Evolutionary conservation across 2,329 filamentous ascomycete genomes (phyloP).

Genomic region (Alternaria brassicae): DNA sequence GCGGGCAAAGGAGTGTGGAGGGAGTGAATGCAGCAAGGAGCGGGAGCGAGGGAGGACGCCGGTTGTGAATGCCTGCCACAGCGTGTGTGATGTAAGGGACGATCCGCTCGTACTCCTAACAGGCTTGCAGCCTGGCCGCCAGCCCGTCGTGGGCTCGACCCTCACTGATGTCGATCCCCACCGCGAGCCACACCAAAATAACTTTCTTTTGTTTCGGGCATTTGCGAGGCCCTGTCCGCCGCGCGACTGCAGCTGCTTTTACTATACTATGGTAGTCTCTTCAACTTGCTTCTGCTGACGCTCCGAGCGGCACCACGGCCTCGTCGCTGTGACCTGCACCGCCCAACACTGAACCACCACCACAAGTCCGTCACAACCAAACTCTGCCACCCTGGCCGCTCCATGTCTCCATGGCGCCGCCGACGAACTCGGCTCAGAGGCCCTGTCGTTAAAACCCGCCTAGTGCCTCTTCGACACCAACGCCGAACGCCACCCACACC

Average conservation of each 20-base stretch:
- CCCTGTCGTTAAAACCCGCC: slow-evolving; percentile 22
- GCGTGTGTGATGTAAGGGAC: slow-evolving; percentile 18
- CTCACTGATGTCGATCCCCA: slow-evolving; percentile 22
- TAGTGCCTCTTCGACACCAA: slow-evolving; percentile 17
- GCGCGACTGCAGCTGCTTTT: neutral
- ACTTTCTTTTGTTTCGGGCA: slow-evolving; percentile 25
- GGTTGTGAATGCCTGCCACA: slow-evolving; percentile 6
- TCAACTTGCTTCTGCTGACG: neutral
- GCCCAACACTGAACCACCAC: slow-evolving; percentile 7
- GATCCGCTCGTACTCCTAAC: slow-evolving; percentile 9
- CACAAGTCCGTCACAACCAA: slow-evolving; percentile 1
- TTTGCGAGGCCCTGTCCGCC: neutral
- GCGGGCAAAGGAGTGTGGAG: neutral
- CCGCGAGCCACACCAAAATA: slow-evolving; percentile 32
- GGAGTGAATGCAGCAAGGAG: slow-evolving; percentile 2
- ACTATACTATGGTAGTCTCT: neutral
- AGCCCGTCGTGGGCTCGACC: slow-evolving; percentile 18
- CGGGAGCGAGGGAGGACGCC: slow-evolving; percentile 16
- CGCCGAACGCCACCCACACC: slow-evolving; percentile 14
- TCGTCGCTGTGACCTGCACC: neutral
- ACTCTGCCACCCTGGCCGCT: neutral
- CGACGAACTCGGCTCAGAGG: neutral
- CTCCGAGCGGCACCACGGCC: neutral
- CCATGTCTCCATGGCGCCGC: neutral
- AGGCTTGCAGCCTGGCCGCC: slow-evolving; percentile 1